Conservation (phyloP, 805 yeast species). For the Hanseniaspora osmophila region DNA sequence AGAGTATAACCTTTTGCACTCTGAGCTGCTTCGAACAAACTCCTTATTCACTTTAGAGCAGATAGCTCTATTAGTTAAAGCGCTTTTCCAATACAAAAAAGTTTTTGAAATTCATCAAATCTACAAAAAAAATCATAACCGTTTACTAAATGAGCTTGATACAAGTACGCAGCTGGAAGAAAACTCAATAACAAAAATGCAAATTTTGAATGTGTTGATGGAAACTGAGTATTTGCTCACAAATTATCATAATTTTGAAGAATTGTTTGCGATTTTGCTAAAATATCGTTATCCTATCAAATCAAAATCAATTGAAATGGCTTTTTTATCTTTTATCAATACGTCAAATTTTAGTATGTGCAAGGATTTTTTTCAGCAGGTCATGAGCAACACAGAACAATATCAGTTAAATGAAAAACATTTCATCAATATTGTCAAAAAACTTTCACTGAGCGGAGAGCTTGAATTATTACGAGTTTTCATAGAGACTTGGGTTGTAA, state of each 20-base stretch:
- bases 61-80: slow-evolving; percentile 7
- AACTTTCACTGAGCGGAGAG: slow-evolving; percentile 10
- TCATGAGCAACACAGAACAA: slow-evolving; percentile 17
- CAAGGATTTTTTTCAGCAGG: slow-evolving; percentile 19
- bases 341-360: slow-evolving; percentile 17
- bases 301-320: slow-evolving; percentile 13
- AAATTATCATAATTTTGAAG: slow-evolving; percentile 15
- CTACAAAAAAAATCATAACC: slow-evolving; percentile 2
- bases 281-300: slow-evolving; percentile 11
- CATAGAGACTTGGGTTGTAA: slow-evolving; percentile 15
- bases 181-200: neutral
- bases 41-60: slow-evolving; percentile 11
- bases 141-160: neutral
- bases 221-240: slow-evolving; percentile 10
- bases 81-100: slow-evolving; percentile 6
- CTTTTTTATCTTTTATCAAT: slow-evolving; percentile 16
- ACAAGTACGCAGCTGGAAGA: slow-evolving; percentile 1
- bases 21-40: slow-evolving; percentile 4
- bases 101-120: slow-evolving; percentile 14
- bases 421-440: slow-evolving; percentile 11
- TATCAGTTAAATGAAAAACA: slow-evolving; percentile 14
- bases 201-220: slow-evolving; percentile 9
- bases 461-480: slow-evolving; percentile 11
- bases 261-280: slow-evolving; percentile 17
- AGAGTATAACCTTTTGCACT: slow-evolving; percentile 6